These are phyloP conservation scores for Boechera divaricarpa DNA, from an alignment of 345 rosid genomes.

Conservation along the genomic window DNA sequence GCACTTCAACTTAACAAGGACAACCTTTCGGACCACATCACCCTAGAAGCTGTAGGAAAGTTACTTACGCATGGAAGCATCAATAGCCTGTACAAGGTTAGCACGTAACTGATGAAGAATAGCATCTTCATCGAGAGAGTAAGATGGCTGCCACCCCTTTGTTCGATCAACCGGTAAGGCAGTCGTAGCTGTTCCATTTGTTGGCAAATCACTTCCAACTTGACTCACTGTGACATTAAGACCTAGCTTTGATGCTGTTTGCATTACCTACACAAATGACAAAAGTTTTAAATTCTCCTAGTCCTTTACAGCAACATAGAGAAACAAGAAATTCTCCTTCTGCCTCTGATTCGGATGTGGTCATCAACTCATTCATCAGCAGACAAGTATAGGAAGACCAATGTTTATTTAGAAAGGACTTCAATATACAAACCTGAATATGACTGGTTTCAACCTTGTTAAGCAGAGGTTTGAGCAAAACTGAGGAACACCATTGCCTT, in stretches of 20 bases:
- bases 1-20: slow-evolving; percentile 29
- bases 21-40: slow-evolving; percentile 8
- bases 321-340: slow-evolving; percentile 31
- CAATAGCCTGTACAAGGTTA: slow-evolving; percentile 77
- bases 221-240: slow-evolving; percentile 67
- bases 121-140: slow-evolving; percentile 82
- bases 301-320: slow-evolving; percentile 17
- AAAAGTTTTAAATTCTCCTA: not conserved
- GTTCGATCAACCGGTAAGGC: slow-evolving; percentile 61
- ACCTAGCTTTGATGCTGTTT: slow-evolving; percentile 81
- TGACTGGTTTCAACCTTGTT: slow-evolving; percentile 86
- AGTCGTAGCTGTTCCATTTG: slow-evolving; percentile 54
- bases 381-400: slow-evolving; percentile 17
- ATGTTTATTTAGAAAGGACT: slow-evolving; percentile 6
- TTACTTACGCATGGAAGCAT: slow-evolving; percentile 67
- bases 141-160: slow-evolving; percentile 82
- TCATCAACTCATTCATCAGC: slow-evolving; percentile 14
- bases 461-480: slow-evolving; percentile 76
- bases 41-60: slow-evolving; percentile 9
- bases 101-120: slow-evolving; percentile 79
- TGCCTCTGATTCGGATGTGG: slow-evolving; percentile 3
- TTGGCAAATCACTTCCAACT: slow-evolving; percentile 68
- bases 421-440: slow-evolving; percentile 59
- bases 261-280: slow-evolving; percentile 68
- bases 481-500: slow-evolving; percentile 94